These are phyloP conservation scores for Acacia melanoxylon DNA, from an alignment of 306 rosid genomes.

Conservation along the genomic window DNA sequence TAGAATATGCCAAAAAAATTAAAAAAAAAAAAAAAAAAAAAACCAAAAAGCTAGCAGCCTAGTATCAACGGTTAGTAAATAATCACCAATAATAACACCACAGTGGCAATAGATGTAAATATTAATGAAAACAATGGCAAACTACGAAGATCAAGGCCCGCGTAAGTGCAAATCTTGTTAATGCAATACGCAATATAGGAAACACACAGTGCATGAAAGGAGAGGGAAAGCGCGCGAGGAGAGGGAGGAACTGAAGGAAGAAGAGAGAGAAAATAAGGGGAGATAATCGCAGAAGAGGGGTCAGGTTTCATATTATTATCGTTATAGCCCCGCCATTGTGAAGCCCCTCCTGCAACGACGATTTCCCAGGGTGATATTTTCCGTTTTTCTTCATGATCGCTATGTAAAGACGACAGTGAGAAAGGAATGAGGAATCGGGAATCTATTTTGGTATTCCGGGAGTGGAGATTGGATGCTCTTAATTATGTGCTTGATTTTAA, in stretches of 20 bases:
- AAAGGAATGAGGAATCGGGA: conserved; percentile 8
- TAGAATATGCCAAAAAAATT: background rate
- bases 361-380: conserved; percentile 33
- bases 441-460: background rate
- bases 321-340: conserved; percentile 44
- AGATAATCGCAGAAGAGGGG: conserved; percentile 61
- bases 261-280: conserved; percentile 35
- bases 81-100: background rate
- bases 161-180: background rate
- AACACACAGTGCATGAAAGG: background rate
- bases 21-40: no score
- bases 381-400: conserved; percentile 5
- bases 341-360: conserved; percentile 59
- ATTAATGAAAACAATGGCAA: background rate
- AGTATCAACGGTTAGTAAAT: background rate
- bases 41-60: background rate
- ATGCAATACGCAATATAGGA: background rate
- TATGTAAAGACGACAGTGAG: background rate
- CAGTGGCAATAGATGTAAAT: conserved; percentile 19
- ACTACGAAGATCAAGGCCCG: background rate
- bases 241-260: conserved; percentile 3
- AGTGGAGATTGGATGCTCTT: conserved; percentile 31
- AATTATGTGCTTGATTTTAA: conserved; percentile 34
- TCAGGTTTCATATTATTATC: conserved; percentile 34
- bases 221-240: background rate